These are phyloP conservation scores for Trichoderma hamatum DNA, from an alignment of 2,329 filamentous ascomycete species.

Conservation along the genomic window DNA sequence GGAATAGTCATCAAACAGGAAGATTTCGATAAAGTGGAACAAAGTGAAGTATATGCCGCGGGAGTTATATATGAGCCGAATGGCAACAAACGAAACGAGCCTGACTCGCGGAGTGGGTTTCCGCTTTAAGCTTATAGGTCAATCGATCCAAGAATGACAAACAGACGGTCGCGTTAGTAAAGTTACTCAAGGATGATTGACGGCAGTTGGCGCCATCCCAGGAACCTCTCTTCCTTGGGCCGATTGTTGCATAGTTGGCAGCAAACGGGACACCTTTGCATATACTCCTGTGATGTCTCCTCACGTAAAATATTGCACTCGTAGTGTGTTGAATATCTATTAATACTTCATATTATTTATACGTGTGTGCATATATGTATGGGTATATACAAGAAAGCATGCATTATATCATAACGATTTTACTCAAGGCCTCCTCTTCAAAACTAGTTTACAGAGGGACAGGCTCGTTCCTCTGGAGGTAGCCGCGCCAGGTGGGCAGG, in stretches of 20 bases:
- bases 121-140: background rate
- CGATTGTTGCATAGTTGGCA: background rate
- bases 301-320: background rate
- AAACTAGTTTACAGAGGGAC: slow-evolving; percentile 35
- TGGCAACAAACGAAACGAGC: background rate
- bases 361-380: slow-evolving; percentile 16
- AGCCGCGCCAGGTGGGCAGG: slow-evolving; percentile 56
- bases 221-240: background rate
- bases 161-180: background rate
- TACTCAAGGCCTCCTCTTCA: background rate
- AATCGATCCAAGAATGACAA: background rate
- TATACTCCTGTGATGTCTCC: background rate
- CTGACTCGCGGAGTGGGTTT: background rate
- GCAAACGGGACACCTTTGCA: background rate
- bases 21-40: background rate
- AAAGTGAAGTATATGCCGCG: background rate
- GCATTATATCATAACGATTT: slow-evolving; percentile 8
- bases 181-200: background rate
- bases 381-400: slow-evolving; percentile 22
- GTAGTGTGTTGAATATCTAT: background rate
- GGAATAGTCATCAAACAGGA: background rate
- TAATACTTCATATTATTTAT: slow-evolving; percentile 15
- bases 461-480: slow-evolving; percentile 51
- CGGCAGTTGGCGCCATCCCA: background rate
- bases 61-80: background rate